Base-by-base conservation (phyloP, 2,329 filamentous ascomycete species). In the Sclerotinia subarctica region DNA sequence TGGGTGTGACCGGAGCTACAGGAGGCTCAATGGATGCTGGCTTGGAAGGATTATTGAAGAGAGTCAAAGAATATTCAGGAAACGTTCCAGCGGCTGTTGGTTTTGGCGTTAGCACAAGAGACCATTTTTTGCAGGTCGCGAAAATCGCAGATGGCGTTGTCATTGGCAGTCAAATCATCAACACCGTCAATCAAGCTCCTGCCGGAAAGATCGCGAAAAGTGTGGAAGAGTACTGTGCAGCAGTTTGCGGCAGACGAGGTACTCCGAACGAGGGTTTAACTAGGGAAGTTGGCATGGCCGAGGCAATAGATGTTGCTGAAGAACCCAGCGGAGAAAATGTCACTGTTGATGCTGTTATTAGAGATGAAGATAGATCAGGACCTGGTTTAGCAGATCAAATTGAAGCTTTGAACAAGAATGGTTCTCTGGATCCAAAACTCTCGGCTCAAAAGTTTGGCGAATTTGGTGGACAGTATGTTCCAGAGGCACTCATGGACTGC, bases 401-500 rank as follows among this genome's bases (percentile, higher is more conserved):
- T 38, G 88, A 90, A 73, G 88, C 88, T 21, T 80, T 92, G 47
- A 91, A 91, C 71, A 82, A 82, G 21, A 81, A 84, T 66, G 83
- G 82, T 3, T 73, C 68, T 35, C 73, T 74, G 6, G 77, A 82
- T 68, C 78, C 79, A 51, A 74, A 80, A 65, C 88, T 90, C 74
- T 88, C 95, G 64, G 92, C 94, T 17, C 88, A 93, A 71, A 89
- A 93, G 64, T 98, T 99, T 76, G 95, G 95, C 73, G 91, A 97
- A 78, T 99, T 96, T 72, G 95, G 95, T 75, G 95, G 95, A 21
- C 94, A 98, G 79, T 99, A 97, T 77, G 95, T 99, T 3, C 95
- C 95, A 1, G 95, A 99, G 80, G 95, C 93, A 26, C 85, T 99
- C 70, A 98, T 99, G 94, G 94, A 98, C 81, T 98, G 94, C 78